These are phyloP conservation scores for Fragaria iinumae DNA, from an alignment of 306 rosid genomes.

Conservation along the genomic window DNA sequence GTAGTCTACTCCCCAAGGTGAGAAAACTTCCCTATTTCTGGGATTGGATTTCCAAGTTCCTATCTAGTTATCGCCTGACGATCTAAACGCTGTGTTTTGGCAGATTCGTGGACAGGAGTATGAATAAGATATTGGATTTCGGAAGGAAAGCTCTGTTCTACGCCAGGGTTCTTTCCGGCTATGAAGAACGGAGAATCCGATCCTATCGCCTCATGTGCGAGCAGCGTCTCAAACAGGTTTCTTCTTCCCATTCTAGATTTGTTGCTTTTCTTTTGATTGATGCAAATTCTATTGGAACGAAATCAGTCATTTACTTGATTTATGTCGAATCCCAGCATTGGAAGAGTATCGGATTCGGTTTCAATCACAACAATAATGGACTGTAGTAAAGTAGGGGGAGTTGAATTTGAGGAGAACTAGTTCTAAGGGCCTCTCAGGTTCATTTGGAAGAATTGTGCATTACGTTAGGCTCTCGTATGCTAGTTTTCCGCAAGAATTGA, in stretches of 20 bases:
- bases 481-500: too few species aligned
- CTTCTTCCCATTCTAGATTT: background rate
- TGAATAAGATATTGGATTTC: slow-evolving; percentile 48
- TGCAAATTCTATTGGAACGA: background rate
- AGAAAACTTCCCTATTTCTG: too few species aligned
- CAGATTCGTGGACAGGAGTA: background rate
- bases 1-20: too few species aligned
- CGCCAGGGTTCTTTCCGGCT: slow-evolving; percentile 77
- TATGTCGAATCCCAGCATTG: background rate
- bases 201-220: slow-evolving; percentile 60
- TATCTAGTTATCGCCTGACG: too few species aligned
- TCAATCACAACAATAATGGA: too few species aligned
- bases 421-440: background rate
- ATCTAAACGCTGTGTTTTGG: too few species aligned
- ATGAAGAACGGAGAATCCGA: slow-evolving; percentile 85
- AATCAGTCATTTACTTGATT: background rate
- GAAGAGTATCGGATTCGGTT: background rate
- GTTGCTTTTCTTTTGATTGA: background rate
- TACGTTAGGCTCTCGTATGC: background rate
- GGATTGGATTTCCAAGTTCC: too few species aligned
- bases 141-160: slow-evolving; percentile 75
- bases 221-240: slow-evolving; percentile 45
- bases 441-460: background rate
- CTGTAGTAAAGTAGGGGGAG: too few species aligned
- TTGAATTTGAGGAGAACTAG: background rate